Conservation (phyloP, 768 basidiomycete species). For the Mycena polygramma region DNA sequence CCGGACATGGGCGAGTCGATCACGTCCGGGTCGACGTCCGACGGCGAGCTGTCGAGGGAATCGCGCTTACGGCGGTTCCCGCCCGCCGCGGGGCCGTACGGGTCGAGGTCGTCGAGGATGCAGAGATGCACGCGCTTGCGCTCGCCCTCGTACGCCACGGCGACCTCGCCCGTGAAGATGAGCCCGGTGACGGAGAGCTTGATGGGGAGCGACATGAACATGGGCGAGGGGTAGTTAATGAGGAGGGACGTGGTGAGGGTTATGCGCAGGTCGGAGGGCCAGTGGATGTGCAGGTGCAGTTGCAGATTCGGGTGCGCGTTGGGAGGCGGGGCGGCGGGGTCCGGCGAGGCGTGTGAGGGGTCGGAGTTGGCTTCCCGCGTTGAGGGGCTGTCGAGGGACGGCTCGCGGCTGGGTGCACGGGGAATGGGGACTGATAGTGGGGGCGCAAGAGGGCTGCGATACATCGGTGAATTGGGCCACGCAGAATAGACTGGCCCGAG, state of each 20-base stretch:
- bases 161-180: slow-evolving; percentile 87
- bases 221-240: slow-evolving; percentile 96
- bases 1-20: slow-evolving; percentile 53
- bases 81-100: slow-evolving; percentile 77
- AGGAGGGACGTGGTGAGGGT: slow-evolving; percentile 92
- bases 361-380: slow-evolving; percentile 37
- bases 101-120: slow-evolving; percentile 89
- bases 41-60: slow-evolving; percentile 63
- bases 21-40: slow-evolving; percentile 63
- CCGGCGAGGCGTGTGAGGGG: slow-evolving; percentile 26
- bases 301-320: slow-evolving; percentile 81
- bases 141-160: slow-evolving; percentile 91
- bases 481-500: slow-evolving; percentile 48
- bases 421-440: slow-evolving; percentile 48
- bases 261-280: slow-evolving; percentile 90
- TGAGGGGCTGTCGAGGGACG: slow-evolving; percentile 35
- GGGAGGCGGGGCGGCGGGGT: slow-evolving; percentile 41
- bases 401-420: slow-evolving; percentile 33
- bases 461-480: slow-evolving; percentile 46
- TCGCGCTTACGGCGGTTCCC: slow-evolving; percentile 64
- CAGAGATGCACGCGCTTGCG: slow-evolving; percentile 87
- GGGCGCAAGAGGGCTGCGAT: slow-evolving; percentile 51
- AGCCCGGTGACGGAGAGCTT: slow-evolving; percentile 93
- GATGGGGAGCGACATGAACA: slow-evolving; percentile 98
- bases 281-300: slow-evolving; percentile 86